Evolutionary conservation across 768 basidiomycete species (phyloP), one percentile per base, ranked within the genome.

Genomic region (Boletus bicolor): DNA sequence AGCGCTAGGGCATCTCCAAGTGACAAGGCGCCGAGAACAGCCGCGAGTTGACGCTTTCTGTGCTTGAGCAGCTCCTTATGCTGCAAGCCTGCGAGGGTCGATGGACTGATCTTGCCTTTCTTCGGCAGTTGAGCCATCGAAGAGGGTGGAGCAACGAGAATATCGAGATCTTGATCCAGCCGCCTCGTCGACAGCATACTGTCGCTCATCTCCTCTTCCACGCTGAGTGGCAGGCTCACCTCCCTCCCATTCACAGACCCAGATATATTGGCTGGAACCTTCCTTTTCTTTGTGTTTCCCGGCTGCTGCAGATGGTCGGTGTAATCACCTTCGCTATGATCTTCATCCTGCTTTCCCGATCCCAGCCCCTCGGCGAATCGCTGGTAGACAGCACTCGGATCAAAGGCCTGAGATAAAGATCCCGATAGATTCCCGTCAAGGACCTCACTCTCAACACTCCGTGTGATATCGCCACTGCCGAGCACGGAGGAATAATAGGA

Each of bases 241-340:
- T 80, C 79, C 43, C 77, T 78, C 51, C 78, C 77, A 43, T 69
- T 73, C 44, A 67, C 70, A 38, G 72, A 68, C 49, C 74, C 73
- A 15, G 75, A 69, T 51, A 74, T 66, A 68, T 89, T 86, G 37
- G 82, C 80, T 1, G 91, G 91, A 3, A 93, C 90, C 68, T 93
- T 93, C 46, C 91, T 79, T 75, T 93, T 93, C 82, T 93, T 93
- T 46, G 89, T 87, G 64, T 93, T 93, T 8, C 86, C 86, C 4
- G 85, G 89, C 59, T 90, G 89, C 57, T 81, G 84, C 32, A 85
- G 71, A 62, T 87, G 85, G 68, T 90, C 87, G 15, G 78, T 65
- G 60, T 84, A 85, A 64, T 87, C 88, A 21, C 77, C 82, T 59
- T 82, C 84, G 10, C 73, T 79, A 32, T 77, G 75, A 59, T 79